Percentiles rank a stretch among this genome's conserved stretches.
Conservation (phyloP, 768 basidiomycete species). For the Naganishia vaughanmartiniae region DNA sequence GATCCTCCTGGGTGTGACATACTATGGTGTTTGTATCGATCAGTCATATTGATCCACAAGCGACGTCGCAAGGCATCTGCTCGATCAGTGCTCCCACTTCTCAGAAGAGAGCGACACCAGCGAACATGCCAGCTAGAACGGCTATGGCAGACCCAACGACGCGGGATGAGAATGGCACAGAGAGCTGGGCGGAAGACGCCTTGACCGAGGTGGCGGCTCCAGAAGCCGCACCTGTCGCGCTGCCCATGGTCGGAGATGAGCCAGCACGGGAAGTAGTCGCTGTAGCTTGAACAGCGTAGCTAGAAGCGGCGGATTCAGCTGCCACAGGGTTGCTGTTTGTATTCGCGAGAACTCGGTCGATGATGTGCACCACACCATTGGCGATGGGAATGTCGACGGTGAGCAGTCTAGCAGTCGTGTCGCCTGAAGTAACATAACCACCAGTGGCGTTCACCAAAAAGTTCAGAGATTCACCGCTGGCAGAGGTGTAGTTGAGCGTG, state of each 20-base stretch:
- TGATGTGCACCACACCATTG: conserved; percentile 68
- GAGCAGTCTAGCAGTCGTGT: conserved; percentile 59
- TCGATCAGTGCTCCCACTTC: too few species aligned
- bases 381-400: conserved; percentile 61
- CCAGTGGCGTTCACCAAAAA: conserved; percentile 63
- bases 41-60: too few species aligned
- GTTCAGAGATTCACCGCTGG: conserved; percentile 60
- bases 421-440: conserved; percentile 58
- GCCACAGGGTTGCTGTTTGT: conserved; percentile 46
- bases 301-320: conserved; percentile 46
- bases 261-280: conserved; percentile 35
- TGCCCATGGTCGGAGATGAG: conserved; percentile 29
- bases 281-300: conserved; percentile 38
- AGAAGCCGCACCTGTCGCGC: conserved; percentile 25
- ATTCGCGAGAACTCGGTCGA: conserved; percentile 52
- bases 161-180: background rate
- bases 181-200: background rate
- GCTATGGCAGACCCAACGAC: conserved; percentile 38
- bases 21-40: too few species aligned
- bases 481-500: conserved; percentile 56
- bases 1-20: too few species aligned
- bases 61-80: too few species aligned
- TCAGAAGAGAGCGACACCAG: conserved; percentile 30
- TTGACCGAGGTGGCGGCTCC: background rate
- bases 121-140: conserved; percentile 33